Evolutionary conservation across 352 stramenopile genomes (phyloP), one percentile per base, ranked within the genome.

Genomic region (Phytophthora capsici): DNA sequence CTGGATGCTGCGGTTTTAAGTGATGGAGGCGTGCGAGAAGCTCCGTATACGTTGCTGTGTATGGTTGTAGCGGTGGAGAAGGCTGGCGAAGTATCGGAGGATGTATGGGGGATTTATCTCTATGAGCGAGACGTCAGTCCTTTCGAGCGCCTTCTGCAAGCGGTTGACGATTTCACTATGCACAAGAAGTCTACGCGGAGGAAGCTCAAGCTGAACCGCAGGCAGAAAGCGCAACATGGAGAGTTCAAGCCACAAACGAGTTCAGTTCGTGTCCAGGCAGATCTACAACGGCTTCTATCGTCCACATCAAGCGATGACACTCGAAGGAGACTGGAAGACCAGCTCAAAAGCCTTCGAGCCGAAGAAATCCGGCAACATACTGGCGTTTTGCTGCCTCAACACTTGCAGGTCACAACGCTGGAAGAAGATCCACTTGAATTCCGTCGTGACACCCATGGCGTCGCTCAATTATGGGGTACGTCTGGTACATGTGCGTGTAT

Each of bases 341-440:
- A 71, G 28, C 17, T 65, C 2, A 22, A 65, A 19, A 20, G 2
- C 23, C 32, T 65, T 5, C 59, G n/a, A 46, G 28, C 54, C 16
- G 13, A 6, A 6, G 36, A 54, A 17, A 49, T 53, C 30, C 17
- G 13, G 20, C 37, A 53, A 23, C 10, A 38, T 9, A 61, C 22
- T 2, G 52, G 63, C n/a, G 43, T 60, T 19, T 59, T 32, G 0
- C 4, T 46, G 1, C 69, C 65, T 8, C 45, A 30, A 8, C 59
- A 74, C n/a, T 41, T 77, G 2, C 32, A 66, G 47, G 52, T 77
- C 25, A 20, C 43, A 4, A 13, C 40, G 17, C 46, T 69, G 2
- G 45, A 56, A 28, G 69, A 77, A 25, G 59, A 77, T 34, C 64
- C 48, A 14, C 41, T 77, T 5, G 69, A 77, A 46, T 63, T 72